Base-by-base conservation (phyloP, 306 rosid genomes). In the Quercus parvula region DNA sequence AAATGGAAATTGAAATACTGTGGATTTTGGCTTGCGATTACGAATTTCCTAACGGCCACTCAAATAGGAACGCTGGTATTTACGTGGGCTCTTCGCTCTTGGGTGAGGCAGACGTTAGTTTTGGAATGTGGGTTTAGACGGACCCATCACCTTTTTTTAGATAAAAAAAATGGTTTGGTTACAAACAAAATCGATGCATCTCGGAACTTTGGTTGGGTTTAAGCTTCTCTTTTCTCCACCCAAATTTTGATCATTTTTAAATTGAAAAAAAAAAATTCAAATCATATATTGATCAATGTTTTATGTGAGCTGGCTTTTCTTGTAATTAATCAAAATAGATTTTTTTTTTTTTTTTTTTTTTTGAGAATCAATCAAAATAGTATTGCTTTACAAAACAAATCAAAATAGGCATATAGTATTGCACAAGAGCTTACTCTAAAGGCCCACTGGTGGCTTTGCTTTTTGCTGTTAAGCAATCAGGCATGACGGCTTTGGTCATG, bases 1-100 rank as follows among this genome's bases (percentile, higher is more conserved):
- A 58, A 22, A 35, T 55, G 7, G 51, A 77, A 22, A 35, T 55
- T 3, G 38, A 77, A 74, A 63, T 74, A 25, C 58, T 56, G 82
- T 72, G 83, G 81, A 81, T 73, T 38, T 38, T 81, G 82, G 75
- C 14, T 25, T 38, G 54, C n/a, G 78, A 81, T 25, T 38, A 72
- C n/a, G 73, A 81, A 69, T 77, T 57, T 77, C 46, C 85, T 5
- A 73, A 85, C 77, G 77, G 80, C 86, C 88, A 82, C 81, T 70
- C 44, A 78, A 59, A 64, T 75, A 25, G 74, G 75, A 49, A 74
- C 69, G 81, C 79, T 46, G n/a, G 79, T 49, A 74, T 72, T 49
- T 24, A 24, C 24, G 24, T 24, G 24, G 24, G 24, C 24, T 24
- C 24, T 24, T 24, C 24, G 24, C 24, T 24, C 24, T 24, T 24